Percentiles rank a stretch among this genome's conserved stretches.
Evolutionary conservation across 2,329 filamentous ascomycete genomes (phyloP).

Genomic region (Colletotrichum costaricense): DNA sequence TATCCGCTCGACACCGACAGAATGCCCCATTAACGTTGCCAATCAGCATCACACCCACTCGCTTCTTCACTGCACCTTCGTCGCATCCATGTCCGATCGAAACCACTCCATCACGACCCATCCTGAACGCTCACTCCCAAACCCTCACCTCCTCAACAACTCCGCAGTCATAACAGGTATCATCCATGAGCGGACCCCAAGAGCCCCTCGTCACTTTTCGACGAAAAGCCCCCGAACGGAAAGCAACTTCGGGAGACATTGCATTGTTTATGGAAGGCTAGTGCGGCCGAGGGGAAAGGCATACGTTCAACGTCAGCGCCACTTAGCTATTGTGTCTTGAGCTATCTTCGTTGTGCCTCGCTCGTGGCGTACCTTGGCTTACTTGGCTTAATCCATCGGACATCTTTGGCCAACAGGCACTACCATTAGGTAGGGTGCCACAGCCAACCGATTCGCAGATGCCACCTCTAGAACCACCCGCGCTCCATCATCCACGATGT

Average conservation of each 20-base stretch:
- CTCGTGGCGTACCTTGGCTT: constrained; percentile 33
- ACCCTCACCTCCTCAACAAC: constrained; percentile 20
- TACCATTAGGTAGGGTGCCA: not conserved
- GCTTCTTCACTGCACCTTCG: constrained; percentile 9
- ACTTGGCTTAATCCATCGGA: constrained; percentile 20
- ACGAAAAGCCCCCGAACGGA: not conserved
- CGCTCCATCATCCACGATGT: constrained; percentile 15
- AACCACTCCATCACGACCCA: constrained; percentile 19
- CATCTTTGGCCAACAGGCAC: constrained; percentile 11
- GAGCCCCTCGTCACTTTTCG: constrained; percentile 1
- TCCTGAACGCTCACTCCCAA: constrained; percentile 1
- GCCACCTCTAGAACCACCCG: constrained; percentile 22
- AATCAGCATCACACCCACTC: constrained; percentile 1
- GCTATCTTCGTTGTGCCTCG: constrained; percentile 27
- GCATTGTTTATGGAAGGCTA: not conserved
- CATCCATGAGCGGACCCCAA: constrained; percentile 12
- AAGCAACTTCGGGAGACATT: constrained; percentile 5
- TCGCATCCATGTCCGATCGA: constrained; percentile 31
- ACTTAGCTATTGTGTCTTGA: constrained; percentile 1
- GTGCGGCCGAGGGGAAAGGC: constrained; percentile 1
- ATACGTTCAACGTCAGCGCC: not conserved
- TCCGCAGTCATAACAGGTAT: constrained; percentile 23
- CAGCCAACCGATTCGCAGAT: constrained; percentile 14
- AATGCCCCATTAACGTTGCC: not conserved
- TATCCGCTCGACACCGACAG: constrained; percentile 22